A percentile compares a stretch with the other conserved stretches of the same genome.
These are phyloP conservation scores for Cryphonectria parasitica DNA, from an alignment of 2,329 filamentous ascomycete genomes.

Conservation along the genomic window DNA sequence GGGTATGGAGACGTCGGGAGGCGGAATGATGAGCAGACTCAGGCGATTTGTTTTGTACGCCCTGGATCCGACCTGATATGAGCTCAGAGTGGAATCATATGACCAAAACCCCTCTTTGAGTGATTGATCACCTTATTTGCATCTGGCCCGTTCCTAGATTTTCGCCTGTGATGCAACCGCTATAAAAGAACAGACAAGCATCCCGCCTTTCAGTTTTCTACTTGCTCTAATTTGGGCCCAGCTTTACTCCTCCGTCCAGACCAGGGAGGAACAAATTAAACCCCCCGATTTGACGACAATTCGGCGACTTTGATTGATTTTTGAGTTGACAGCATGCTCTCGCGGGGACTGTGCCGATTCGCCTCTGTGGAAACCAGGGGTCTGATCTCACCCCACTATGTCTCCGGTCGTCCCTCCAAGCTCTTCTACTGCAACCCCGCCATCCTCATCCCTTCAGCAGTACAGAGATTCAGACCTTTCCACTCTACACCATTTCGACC, in stretches of 20 bases:
- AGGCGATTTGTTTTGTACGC: constrained; percentile 16
- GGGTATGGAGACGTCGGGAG: neutral
- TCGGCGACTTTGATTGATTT: constrained; percentile 23
- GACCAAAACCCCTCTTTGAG: constrained; percentile 17
- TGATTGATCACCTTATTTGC: constrained; percentile 27
- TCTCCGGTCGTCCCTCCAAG: constrained; percentile 26
- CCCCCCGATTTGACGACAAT: neutral
- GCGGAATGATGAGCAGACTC: constrained; percentile 16
- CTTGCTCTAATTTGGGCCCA: neutral
- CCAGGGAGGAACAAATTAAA: neutral
- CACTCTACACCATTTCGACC: constrained; percentile 30
- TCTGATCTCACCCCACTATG: constrained; percentile 28
- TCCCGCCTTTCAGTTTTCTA: neutral
- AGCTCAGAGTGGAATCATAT: constrained; percentile 29
- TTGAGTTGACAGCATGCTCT: constrained; percentile 14
- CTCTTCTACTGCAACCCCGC: constrained; percentile 35
- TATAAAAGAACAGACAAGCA: constrained; percentile 14
- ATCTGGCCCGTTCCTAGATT: constrained; percentile 5
- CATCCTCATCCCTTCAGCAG: constrained; percentile 35
- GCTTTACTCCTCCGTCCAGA: neutral
- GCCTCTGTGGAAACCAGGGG: constrained; percentile 23
- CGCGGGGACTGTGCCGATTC: constrained; percentile 26
- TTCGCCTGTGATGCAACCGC: neutral
- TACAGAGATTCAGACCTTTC: constrained; percentile 28
- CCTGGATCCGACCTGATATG: constrained; percentile 25